Evolutionary conservation across 225 moss, liverwort and hornwort species (phyloP).

Genomic region (Pseudoscleropodium purum): DNA sequence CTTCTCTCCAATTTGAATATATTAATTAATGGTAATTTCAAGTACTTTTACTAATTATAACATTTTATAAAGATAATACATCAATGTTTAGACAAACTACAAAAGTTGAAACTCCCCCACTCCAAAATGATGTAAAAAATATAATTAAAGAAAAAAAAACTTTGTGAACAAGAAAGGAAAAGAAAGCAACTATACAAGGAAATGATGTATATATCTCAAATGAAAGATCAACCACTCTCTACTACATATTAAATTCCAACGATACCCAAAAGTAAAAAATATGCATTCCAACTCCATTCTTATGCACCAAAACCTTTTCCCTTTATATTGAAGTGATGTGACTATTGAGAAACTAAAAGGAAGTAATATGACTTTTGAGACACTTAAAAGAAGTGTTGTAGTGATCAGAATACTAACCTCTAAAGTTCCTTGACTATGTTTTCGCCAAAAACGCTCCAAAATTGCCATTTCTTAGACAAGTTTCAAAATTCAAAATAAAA

Average conservation of each 20-base stretch:
- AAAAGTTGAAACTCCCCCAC: too few relatives aligned
- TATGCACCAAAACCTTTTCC: rapidly evolving
- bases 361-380: not conserved
- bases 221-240: rapidly evolving
- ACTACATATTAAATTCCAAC: not conserved
- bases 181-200: rapidly evolving
- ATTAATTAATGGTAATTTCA: too few relatives aligned
- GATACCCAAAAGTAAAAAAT: not conserved
- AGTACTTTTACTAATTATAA: too few relatives aligned
- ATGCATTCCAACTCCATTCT: not conserved
- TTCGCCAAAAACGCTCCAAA: too few relatives aligned
- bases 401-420: rapidly evolving
- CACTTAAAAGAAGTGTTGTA: not conserved
- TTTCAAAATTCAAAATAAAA: too few relatives aligned
- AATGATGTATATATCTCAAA: rapidly evolving
- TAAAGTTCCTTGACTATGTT: too few relatives aligned
- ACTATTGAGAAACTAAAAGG: not conserved
- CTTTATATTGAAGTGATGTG: not conserved
- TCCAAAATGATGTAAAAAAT: too few relatives aligned
- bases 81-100: too few relatives aligned
- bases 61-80: too few relatives aligned
- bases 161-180: not conserved
- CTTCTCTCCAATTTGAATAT: too few relatives aligned
- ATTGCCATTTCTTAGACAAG: too few relatives aligned
- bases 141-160: too few relatives aligned